Conservation (phyloP, 2,329 filamentous ascomycete genomes). For the Monosporascus sp. region DNA sequence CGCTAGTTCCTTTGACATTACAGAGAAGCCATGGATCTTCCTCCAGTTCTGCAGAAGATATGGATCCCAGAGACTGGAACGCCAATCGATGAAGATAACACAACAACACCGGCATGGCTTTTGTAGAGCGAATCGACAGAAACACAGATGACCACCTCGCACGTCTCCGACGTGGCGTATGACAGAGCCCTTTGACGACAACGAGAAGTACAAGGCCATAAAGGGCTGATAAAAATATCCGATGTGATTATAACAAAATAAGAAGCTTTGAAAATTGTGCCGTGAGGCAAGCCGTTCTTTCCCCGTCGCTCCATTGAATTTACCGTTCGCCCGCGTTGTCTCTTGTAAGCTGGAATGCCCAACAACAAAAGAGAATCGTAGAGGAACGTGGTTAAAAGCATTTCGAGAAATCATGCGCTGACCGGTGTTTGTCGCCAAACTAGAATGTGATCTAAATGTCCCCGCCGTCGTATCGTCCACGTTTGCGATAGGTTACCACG, state of each 20-base stretch:
- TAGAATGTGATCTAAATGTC: constrained; percentile 20
- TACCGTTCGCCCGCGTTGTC: constrained; percentile 3
- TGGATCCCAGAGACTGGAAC: too few species aligned
- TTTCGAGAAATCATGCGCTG: constrained; percentile 20
- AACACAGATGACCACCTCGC: neutral
- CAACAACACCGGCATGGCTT: neutral
- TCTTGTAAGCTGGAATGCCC: constrained; percentile 8
- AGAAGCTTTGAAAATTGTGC: constrained; percentile 22
- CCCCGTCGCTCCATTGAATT: constrained; percentile 16
- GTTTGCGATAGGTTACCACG: neutral
- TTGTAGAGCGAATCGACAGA: neutral
- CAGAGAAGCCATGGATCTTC: neutral
- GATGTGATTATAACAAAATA: constrained; percentile 18
- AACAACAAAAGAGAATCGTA: constrained; percentile 7
- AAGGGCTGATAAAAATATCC: neutral
- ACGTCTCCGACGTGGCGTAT: too few species aligned
- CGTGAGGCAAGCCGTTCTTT: constrained; percentile 33
- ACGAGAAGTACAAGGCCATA: too few species aligned
- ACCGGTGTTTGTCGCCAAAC: constrained; percentile 24
- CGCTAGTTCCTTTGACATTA: neutral
- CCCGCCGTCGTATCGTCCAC: constrained; percentile 1
- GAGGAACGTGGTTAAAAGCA: constrained; percentile 9
- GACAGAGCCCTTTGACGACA: too few species aligned
- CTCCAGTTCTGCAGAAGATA: too few species aligned
- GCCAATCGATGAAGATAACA: too few species aligned